Percentiles rank a stretch among this genome's conserved stretches.
phyloP scores from a whole-genome alignment of 78 protist genomes.

The Dictyostelium firmibasis region DNA sequence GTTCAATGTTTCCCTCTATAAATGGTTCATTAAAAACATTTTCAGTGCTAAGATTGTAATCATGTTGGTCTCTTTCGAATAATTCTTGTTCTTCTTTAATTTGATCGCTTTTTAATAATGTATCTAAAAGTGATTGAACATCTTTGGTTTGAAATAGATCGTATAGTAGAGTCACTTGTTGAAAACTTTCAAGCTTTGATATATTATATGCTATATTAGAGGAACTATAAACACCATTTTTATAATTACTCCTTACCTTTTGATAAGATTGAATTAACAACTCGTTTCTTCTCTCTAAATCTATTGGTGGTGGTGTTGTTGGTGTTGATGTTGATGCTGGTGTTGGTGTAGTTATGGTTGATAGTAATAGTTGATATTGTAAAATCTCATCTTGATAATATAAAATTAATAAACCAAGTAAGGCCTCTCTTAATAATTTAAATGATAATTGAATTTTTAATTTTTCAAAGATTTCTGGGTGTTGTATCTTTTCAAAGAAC shows the following conservation, averaged over 20 bases:
- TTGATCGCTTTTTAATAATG: not conserved
- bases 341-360: no score
- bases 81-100: not conserved
- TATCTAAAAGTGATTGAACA: not conserved
- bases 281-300: no score
- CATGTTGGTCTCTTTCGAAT: not conserved
- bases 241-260: not conserved
- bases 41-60: not conserved
- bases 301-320: no score
- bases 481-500: not conserved
- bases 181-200: not conserved
- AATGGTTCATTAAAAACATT: not conserved
- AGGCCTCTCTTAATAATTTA: not conserved
- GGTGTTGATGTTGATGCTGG: no score
- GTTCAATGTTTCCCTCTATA: not conserved
- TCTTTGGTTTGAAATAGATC: not conserved
- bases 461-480: not conserved
- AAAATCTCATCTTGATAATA: not conserved
- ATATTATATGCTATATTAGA: no score
- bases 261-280: not conserved
- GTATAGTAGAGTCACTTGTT: not conserved
- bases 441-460: not conserved
- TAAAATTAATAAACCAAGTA: not conserved
- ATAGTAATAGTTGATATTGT: not conserved
- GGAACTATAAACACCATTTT: not conserved